Base-by-base conservation (phyloP, 2,329 filamentous ascomycete species). In the Botryosphaeria dothidea region DNA sequence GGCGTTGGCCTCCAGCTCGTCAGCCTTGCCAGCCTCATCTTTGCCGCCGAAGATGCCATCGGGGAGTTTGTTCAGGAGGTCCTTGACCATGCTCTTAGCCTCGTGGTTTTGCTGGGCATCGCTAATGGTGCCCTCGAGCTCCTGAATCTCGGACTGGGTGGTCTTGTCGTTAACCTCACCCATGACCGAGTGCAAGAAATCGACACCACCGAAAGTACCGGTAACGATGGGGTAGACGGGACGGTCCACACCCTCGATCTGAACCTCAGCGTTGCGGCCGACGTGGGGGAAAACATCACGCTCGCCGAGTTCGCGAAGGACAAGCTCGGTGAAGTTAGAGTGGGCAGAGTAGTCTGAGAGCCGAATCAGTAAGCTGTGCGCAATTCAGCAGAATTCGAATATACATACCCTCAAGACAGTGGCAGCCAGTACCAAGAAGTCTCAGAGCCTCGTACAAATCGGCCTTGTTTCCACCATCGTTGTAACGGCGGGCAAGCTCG, bases 201-300 rank as follows among this genome's bases (percentile, higher is more conserved):
- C 94, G 15, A 97, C 93, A 68, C 93, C 93, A 67, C 93, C 93
- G 77, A 97, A 97, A 6, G 93, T 97, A 66, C 94, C 93, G 1
- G 93, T 97, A 49, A 96, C 85, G 67, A 94, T 81, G 6, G 93
- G 93, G 71, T 91, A 97, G 67, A 97, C 91, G 4, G 84, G 73
- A 36, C 83, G 74, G 23, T 84, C 83, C 65, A 86, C 89, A 49
- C 91, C 92, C 36, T 85, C 82, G 29, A 97, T 83, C 51, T 86
- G 82, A 29, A 97, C 81, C 72, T 82, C 81, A n/a, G 92, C 92
- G 71, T 86, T 80, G 65, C 88, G 84, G 38, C 94, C 94, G 63
- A 95, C 92, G 73, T 97, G 93, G 27, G 94, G 92, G 77, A 97
- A 97, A 66, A 97, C 80, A 67, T 91, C 86, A 5, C 80, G 82